These are phyloP conservation scores for Ceratocystis variospora DNA, from an alignment of 2,329 filamentous ascomycete species.

Conservation along the genomic window DNA sequence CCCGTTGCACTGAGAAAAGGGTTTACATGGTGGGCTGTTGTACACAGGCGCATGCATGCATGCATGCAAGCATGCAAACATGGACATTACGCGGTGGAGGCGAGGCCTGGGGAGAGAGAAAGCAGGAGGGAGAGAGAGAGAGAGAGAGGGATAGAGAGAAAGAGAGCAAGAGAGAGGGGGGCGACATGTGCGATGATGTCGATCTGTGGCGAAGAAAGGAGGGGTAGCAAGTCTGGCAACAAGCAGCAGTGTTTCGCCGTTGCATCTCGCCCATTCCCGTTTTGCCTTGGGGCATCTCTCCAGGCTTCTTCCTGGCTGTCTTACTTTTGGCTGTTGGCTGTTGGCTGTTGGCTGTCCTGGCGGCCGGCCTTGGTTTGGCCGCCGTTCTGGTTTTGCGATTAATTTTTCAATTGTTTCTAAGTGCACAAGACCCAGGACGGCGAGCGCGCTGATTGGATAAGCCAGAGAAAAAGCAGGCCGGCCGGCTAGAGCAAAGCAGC, in stretches of 20 bases:
- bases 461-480: too few relatives aligned
- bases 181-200: neutral
- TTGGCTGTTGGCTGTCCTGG: too few relatives aligned
- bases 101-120: neutral
- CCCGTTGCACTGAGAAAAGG: neutral
- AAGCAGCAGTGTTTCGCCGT: neutral
- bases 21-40: neutral
- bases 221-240: neutral
- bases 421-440: too few relatives aligned
- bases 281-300: neutral
- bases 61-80: neutral
- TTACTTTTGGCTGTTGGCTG: too few relatives aligned
- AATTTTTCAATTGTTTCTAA: too few relatives aligned
- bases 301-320: too few relatives aligned
- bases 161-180: neutral
- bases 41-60: neutral
- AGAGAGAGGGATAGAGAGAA: neutral
- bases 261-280: neutral
- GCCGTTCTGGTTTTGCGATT: too few relatives aligned
- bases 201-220: neutral
- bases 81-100: neutral
- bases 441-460: too few relatives aligned
- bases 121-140: neutral
- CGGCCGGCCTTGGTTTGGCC: too few relatives aligned
- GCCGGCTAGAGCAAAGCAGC: neutral